Evolutionary conservation across 176 grass and related monocot species (phyloP), one percentile per base, ranked within the genome.

Genomic region (Puya raimondii): DNA sequence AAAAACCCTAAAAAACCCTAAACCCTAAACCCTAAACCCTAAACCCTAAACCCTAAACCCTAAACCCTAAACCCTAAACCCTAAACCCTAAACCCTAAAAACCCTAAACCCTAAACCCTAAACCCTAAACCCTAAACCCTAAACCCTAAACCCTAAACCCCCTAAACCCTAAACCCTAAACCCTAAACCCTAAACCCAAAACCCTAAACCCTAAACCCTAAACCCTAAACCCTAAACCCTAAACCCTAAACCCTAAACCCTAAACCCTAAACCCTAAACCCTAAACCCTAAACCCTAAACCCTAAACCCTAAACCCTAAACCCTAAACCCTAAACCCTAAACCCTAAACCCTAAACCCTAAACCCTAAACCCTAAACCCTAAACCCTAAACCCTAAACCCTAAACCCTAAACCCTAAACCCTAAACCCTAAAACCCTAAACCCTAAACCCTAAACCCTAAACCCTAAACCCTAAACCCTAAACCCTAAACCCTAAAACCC

Each of bases 31-130:
- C 51, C 51, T 53, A 53, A 53, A 53, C 51, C 51, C 51, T 53
- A 53, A 53, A 53, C 51, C 51, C 51, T 53, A 53, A 53, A 53
- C 51, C 51, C 51, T 53, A 69, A 69, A 69, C 66, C 66, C 66
- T 69, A 69, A 69, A 69, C 66, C 66, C 66, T 69, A 69, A 69
- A 69, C 66, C 66, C 66, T 69, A 69, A 69, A 69, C 66, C 66
- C 66, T 69, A 69, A 69, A 69, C 66, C 66, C 66, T 69, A 69
- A 69, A 69, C 66, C 66, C 66, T 49, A 69, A 53, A 47, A 69
- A 69, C 23, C 66, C 66, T 42, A 69, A 69, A 48, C 66, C 66
- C 47, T 49, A 69, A 69, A 48, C 66, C 66, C 47, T 49, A 69
- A 69, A 48, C 66, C 47, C 33, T 69, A 69, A 69, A 69, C 66